Conservation (phyloP, 768 basidiomycete species). For the Trametes sanguinea region DNA sequence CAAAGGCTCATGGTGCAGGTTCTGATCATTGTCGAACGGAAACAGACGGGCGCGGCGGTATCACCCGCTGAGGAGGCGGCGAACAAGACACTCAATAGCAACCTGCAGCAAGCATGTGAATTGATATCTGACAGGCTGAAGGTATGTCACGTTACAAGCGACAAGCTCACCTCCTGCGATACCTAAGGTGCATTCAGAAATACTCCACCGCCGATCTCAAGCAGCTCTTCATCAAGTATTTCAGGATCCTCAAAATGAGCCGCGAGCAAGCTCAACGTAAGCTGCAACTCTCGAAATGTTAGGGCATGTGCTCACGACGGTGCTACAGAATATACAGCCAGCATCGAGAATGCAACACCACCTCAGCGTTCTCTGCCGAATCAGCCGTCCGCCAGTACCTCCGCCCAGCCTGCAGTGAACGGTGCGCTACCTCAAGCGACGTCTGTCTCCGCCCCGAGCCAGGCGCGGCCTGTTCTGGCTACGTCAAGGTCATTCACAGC, state of each 20-base stretch:
- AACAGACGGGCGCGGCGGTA: not conserved
- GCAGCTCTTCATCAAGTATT: slow-evolving; percentile 3
- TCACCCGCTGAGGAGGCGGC: not conserved
- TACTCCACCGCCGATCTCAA: not conserved
- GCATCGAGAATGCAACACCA: not conserved
- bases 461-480: no score
- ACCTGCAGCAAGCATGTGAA: not conserved
- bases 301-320: not conserved
- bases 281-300: not conserved
- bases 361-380: not conserved
- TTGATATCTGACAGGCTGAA: slow-evolving; percentile 4
- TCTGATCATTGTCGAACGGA: not conserved
- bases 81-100: not conserved
- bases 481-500: no score
- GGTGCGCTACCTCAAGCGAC: not conserved
- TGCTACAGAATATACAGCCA: not conserved
- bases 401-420: not conserved
- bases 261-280: not conserved
- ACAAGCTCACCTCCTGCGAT: not conserved
- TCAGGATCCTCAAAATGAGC: not conserved
- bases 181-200: not conserved
- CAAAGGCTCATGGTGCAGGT: slow-evolving; percentile 9
- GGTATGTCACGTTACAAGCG: not conserved
- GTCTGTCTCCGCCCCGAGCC: not conserved
- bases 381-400: not conserved